Conservation (phyloP, 1,284 basidiomycete genomes). For the Ganoderma lingzhi region DNA sequence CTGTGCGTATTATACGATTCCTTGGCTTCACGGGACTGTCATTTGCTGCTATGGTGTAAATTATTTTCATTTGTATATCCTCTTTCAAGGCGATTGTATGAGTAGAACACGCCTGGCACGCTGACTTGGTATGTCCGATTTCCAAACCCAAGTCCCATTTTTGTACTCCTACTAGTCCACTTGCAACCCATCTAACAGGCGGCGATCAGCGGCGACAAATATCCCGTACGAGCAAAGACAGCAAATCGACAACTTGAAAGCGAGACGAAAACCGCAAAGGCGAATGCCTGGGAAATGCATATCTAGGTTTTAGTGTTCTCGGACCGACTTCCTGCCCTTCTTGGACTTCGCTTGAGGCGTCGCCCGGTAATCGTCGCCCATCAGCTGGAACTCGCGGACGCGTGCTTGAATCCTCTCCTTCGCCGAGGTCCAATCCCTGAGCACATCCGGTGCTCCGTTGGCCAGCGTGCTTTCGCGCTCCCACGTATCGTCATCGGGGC, state of each 20-base stretch:
- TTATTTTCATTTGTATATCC: slow-evolving; percentile 18
- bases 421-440: slow-evolving; percentile 42
- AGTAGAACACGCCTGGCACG: background rate
- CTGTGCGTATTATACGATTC: background rate
- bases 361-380: slow-evolving; percentile 25
- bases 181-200: background rate
- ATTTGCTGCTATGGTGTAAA: slow-evolving; percentile 23
- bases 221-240: background rate
- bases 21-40: background rate
- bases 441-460: slow-evolving; percentile 41
- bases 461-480: slow-evolving; percentile 45
- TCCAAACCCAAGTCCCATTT: background rate
- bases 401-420: slow-evolving; percentile 37
- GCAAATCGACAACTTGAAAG: background rate
- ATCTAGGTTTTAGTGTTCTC: background rate
- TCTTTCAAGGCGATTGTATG: background rate
- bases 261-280: background rate
- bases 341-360: background rate
- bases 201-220: background rate
- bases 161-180: background rate
- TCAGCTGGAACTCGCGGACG: slow-evolving; percentile 36
- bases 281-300: background rate
- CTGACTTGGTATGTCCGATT: background rate
- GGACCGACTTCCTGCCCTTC: background rate
- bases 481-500: slow-evolving; percentile 56